Conservation (phyloP, 2,329 filamentous ascomycete species). For the Akanthomyces lecanii region DNA sequence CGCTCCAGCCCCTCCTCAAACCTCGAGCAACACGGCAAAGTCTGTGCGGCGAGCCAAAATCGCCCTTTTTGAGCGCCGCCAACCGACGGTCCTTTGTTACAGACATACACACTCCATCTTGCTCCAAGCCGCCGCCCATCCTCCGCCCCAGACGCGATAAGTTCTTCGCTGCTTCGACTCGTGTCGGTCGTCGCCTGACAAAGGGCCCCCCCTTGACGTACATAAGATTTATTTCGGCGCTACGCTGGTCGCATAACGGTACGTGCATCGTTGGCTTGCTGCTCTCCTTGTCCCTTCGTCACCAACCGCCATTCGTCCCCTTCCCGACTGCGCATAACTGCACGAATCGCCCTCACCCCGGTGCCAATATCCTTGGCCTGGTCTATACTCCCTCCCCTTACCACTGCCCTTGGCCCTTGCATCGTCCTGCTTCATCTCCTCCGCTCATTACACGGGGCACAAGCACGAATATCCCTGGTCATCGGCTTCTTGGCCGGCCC, state of each 20-base stretch:
- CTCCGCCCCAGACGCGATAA: conserved; percentile 3
- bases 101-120: conserved; percentile 11
- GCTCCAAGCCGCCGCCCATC: conserved; percentile 9
- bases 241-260: conserved; percentile 6
- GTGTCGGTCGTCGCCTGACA: not conserved
- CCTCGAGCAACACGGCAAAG: not conserved
- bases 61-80: conserved; percentile 9
- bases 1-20: conserved; percentile 12
- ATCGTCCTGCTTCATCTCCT: conserved; percentile 5
- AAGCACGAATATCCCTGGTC: conserved; percentile 9
- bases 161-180: conserved; percentile 10
- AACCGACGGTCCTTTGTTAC: conserved; percentile 11
- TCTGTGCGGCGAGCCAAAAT: conserved; percentile 15
- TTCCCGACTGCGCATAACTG: not conserved
- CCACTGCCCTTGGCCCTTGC: not conserved
- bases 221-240: not conserved
- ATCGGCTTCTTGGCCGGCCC: conserved; percentile 11
- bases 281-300: not conserved
- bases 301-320: not conserved
- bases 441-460: not conserved
- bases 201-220: not conserved
- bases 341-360: not conserved
- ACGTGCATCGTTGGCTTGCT: conserved; percentile 12
- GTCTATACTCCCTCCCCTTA: conserved; percentile 2
- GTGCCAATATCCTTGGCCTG: not conserved